Evolutionary conservation across 257 asterid genomes (phyloP), one percentile per base, ranked within the genome.

Genomic region (Rauvolfia tetraphylla): DNA sequence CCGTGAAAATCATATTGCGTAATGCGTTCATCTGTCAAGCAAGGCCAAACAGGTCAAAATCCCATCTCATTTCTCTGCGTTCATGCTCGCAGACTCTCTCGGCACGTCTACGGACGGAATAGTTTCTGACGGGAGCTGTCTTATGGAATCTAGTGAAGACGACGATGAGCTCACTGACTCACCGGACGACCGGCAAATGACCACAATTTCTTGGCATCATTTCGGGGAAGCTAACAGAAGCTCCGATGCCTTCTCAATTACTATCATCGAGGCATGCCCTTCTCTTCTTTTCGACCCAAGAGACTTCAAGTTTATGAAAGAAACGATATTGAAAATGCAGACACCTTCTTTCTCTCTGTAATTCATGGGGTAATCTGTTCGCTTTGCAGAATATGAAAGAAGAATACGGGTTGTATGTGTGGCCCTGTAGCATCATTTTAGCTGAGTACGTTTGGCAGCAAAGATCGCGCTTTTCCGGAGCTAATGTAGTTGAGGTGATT

Each of bases 371-470:
- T 46, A 46, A 46, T 46, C 75, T 76, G 71, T 69, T 46, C 23
- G 9, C 10, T 0, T 38, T 61, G 62, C 90, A 92, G 99, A 95
- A 85, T 76, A 88, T 92, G 93, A 92, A 91, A 84, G 99, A 95
- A 84, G 98, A 95, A 68, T 95, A 92, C 77, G 99, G 99, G 46
- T 84, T 92, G 31, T 95, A 89, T 72, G 96, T 91, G 74, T 95
- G 99, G 99, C 98, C 99, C 7, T 91, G 93, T 72, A 90, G 99
- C 83, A 75, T 88, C 71, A 83, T 95, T 78, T 85, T 95, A n/a
- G 98, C 99, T 0, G 99, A 92, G 89, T 92, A 95, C 70, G 83
- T 95, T 78, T 95, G 97, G 98, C 97, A 92, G 79, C 92, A 91
- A 69, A 85, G 81, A 44, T 79, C 92, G 13, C 93, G 93, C 84